Evolutionary conservation across 768 basidiomycete genomes (phyloP), one percentile per base, ranked within the genome.

Genomic region (Auricularia cornea): DNA sequence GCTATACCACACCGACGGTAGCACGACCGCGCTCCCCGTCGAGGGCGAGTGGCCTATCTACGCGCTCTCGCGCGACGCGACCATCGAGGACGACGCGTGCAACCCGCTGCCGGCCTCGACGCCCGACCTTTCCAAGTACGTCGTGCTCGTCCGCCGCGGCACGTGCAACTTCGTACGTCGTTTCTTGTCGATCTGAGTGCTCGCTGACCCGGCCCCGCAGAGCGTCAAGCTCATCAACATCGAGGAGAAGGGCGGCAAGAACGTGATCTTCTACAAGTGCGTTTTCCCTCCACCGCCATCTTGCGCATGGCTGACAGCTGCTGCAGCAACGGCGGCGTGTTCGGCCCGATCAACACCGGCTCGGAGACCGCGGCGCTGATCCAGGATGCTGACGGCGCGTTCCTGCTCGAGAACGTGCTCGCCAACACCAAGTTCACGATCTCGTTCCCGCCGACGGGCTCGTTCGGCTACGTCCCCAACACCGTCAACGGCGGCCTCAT

Each of bases 131-230:
- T 60, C 63, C 6, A 69, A 66, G 33, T 69, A 73, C 30, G 67
- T 78, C n/a, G 66, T 72, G 23, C 61, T 80, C 30, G 68, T 77
- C 44, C 68, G 72, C 29, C 68, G 74, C 32, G 77, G 77, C 1
- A 66, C 60, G 2, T 77, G 77, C 65, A 33, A 71, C 1, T 69
- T 76, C n/a, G 64, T 59, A 63, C 1, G 23, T 38, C 23, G 26
- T 11, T 16, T 16, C 2, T n/a, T 20, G 16, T n/a, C n/a, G n/a
- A n/a, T n/a, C 35, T 29, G 3, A n/a, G 16, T 31, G 8, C 35
- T 1, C 8, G 16, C 16, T 14, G 35, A 14, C 16, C 10, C 35
- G 35, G 35, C 35, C 35, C 16, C 20, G 10, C 23, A 48, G 16
- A 23, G 20, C 16, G 6, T 20, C 63, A 76, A 75, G 66, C 69